Conservation (phyloP, 257 asterid genomes). For the Echites panduratus region DNA sequence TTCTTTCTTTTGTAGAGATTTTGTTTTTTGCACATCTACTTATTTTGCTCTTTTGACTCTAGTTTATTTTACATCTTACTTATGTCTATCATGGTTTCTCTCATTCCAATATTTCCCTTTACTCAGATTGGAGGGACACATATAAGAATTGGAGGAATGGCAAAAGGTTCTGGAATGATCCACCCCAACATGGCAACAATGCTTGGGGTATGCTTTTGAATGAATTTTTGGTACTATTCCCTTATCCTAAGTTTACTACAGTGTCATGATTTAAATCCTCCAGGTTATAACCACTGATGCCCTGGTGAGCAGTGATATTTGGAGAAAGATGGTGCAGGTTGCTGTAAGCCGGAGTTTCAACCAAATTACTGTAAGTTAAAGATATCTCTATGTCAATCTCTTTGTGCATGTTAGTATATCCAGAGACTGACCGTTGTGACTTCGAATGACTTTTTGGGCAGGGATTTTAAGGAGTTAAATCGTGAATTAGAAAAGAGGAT, state of each 20-base stretch:
- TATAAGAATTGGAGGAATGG: constrained; percentile 87
- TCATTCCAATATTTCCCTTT: constrained; percentile 2
- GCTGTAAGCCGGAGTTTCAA: constrained; percentile 93
- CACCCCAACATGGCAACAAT: constrained; percentile 99
- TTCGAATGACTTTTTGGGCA: not conserved
- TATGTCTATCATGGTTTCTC: not conserved
- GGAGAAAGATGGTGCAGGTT: constrained; percentile 88
- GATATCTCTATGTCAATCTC: constrained; percentile 12
- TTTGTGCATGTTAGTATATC: not conserved
- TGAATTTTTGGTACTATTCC: constrained; percentile 8
- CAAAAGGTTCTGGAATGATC: constrained; percentile 98
- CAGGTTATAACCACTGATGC: constrained; percentile 98
- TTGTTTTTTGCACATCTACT: too few relatives aligned
- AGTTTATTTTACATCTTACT: not conserved
- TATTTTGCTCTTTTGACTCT: not conserved
- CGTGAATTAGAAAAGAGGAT: not conserved
- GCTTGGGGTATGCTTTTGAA: constrained; percentile 71
- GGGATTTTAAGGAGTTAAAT: not conserved
- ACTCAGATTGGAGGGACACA: constrained; percentile 66
- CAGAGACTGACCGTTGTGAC: not conserved
- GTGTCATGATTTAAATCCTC: constrained; percentile 19
- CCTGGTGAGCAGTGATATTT: constrained; percentile 65
- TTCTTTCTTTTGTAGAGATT: not conserved
- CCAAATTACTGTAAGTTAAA: constrained; percentile 73
- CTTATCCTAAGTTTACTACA: constrained; percentile 9